Conservation (phyloP, 2,329 filamentous ascomycete genomes). For the Aphanocladium album region DNA sequence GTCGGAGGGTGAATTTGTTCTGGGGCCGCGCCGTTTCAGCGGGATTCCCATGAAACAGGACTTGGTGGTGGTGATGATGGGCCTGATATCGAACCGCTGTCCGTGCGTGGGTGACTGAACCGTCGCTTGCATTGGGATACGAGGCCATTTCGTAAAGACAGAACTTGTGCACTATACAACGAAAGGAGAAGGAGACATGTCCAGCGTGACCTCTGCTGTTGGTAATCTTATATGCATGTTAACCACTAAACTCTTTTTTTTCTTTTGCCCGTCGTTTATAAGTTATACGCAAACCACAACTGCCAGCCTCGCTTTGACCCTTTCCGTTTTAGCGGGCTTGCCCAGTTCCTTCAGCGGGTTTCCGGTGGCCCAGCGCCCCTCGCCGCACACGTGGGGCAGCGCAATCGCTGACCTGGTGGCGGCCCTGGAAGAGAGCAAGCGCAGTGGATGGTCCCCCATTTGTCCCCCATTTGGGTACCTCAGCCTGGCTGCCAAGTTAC, state of each 20-base stretch:
- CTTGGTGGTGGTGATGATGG: not conserved
- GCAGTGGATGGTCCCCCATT: not conserved
- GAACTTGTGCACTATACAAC: too few relatives aligned
- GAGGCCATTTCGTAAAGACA: not conserved
- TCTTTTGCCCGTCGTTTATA: too few relatives aligned
- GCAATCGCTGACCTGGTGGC: not conserved
- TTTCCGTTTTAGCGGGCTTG: not conserved
- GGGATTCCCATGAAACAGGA: conserved; percentile 4
- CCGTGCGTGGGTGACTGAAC: too few relatives aligned
- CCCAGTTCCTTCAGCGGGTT: not conserved
- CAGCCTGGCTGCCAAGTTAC: not conserved
- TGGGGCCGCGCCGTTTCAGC: not conserved
- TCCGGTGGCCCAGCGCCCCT: not conserved
- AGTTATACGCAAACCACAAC: too few relatives aligned
- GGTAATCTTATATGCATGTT: too few relatives aligned
- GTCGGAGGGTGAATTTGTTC: not conserved
- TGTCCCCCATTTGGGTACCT: not conserved
- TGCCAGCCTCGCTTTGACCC: conserved; percentile 6
- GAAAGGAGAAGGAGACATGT: too few relatives aligned
- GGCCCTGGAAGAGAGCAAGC: not conserved
- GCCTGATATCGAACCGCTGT: not conserved
- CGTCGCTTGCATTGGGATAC: not conserved
- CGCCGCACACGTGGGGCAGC: conserved; percentile 3
- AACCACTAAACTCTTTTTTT: too few relatives aligned
- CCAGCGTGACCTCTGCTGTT: too few relatives aligned